Evolutionary conservation across 768 basidiomycete species (phyloP).

Genomic region (Psilocybe cyanescens): DNA sequence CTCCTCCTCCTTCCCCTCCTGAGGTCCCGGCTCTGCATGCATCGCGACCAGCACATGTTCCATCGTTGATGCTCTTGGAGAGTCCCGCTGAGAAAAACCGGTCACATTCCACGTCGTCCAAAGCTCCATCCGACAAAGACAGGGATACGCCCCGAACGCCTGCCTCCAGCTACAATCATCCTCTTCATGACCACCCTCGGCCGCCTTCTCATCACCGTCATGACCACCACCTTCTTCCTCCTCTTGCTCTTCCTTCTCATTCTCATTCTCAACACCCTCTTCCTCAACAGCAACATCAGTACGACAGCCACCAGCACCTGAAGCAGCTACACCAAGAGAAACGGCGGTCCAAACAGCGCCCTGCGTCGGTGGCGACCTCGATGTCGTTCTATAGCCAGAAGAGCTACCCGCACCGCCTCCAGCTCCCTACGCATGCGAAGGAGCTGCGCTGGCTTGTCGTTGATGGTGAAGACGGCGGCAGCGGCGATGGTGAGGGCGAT

Average conservation of each 20-base stretch:
- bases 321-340: not conserved
- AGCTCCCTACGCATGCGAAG: conserved; percentile 6
- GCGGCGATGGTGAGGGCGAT: not conserved
- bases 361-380: conserved; percentile 10
- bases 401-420: conserved; percentile 12
- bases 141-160: too few species aligned
- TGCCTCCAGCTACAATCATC: too few species aligned
- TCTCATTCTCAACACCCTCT: too few species aligned
- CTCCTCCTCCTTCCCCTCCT: not conserved
- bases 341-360: not conserved
- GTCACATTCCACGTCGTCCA: too few species aligned
- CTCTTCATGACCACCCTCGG: too few species aligned
- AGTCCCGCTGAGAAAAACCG: too few species aligned
- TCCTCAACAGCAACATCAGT: not conserved
- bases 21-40: not conserved
- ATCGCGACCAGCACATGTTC: not conserved
- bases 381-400: conserved; percentile 12
- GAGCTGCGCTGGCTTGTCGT: conserved; percentile 12
- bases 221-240: too few species aligned
- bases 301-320: not conserved
- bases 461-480: not conserved
- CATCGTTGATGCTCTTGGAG: too few species aligned
- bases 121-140: too few species aligned
- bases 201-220: too few species aligned
- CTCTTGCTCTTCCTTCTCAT: too few species aligned